Evolutionary conservation across 441 rosid genomes (phyloP), one percentile per base, ranked within the genome.

Genomic region (Adansonia grandidieri): DNA sequence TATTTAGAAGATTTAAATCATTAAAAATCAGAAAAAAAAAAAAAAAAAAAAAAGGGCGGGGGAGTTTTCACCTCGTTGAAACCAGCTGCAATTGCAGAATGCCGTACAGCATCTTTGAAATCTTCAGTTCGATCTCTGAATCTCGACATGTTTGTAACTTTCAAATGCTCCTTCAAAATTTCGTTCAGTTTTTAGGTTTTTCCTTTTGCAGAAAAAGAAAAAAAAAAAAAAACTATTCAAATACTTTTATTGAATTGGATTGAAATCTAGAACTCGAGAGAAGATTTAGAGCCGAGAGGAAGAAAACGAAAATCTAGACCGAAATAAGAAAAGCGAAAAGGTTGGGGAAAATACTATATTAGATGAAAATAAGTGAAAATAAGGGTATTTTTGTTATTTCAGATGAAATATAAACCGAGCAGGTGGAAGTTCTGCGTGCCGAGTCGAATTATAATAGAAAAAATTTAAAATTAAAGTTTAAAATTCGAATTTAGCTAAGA

Each of bases 61-160:
- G 5, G 4, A 48, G 48, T 37, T 6, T 64, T 75, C 42, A 94
- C 99, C 97, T 96, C 99, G 44, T 84, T 82, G 77, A 86, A 93
- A 40, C 98, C 98, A 47, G 81, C 68, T 47, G 95, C 88, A 70
- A 89, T 84, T 56, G 97, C 97, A 7, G 89, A 53, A 66, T 81
- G 89, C 50, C 98, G 89, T 77, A 88, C 92, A 22, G 88, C 91
- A 79, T 96, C 99, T 81, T 93, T 96, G 79, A 93, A 96, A 85
- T 96, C 98, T 84, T 94, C 98, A 20, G 90, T 91, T 75, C 97
- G 88, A 71, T 96, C 99, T 83, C 94, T 90, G 75, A 90, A 79
- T 87, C 86, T 96, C 64, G 96, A 89, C 98, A 93, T 95, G 32
- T 32, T 72, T 13, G 50, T 6, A 9, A 32, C 10, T 32, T 72